A percentile compares a stretch with the other conserved stretches of the same genome.
Conservation (phyloP, 768 basidiomycete species). For the Trametes villosa region DNA sequence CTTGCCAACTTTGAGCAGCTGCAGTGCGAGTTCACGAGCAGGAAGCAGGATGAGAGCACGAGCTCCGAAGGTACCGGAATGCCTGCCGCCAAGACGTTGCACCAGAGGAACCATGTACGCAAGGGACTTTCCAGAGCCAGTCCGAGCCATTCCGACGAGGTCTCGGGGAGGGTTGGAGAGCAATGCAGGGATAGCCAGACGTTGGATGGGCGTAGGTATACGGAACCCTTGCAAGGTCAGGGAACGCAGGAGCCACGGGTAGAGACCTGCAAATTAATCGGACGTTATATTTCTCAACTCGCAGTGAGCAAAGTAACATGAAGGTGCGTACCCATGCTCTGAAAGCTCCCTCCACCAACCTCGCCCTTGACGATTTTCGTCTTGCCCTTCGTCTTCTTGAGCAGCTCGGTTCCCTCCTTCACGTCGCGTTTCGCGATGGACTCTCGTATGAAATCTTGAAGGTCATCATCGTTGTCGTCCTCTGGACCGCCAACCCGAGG, state of each 20-base stretch:
- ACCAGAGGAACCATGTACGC: constrained; percentile 94
- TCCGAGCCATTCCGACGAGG: constrained; percentile 97
- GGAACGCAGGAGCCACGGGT: constrained; percentile 81
- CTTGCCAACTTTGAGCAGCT: constrained; percentile 93
- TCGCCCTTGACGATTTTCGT: constrained; percentile 72
- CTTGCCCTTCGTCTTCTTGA: constrained; percentile 81
- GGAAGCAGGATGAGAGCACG: constrained; percentile 90
- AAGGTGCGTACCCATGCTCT: constrained; percentile 82
- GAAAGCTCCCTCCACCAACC: constrained; percentile 92
- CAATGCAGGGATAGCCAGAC: constrained; percentile 84
- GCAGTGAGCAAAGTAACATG: background rate
- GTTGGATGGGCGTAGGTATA: constrained; percentile 95
- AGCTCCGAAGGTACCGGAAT: constrained; percentile 79
- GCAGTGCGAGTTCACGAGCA: constrained; percentile 91
- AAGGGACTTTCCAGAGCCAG: constrained; percentile 96
- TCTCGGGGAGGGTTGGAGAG: constrained; percentile 85
- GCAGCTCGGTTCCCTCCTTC: constrained; percentile 72
- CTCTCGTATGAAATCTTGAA: constrained; percentile 66
- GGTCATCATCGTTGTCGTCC: constrained; percentile 47
- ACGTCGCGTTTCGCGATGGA: constrained; percentile 75
- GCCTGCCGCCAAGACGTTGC: constrained; percentile 81
- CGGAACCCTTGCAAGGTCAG: constrained; percentile 92
- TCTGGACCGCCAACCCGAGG: background rate
- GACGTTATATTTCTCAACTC: background rate
- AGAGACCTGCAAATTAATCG: constrained; percentile 58